Evolutionary conservation across 2,329 filamentous ascomycete species (phyloP), one percentile per base, ranked within the genome.

Genomic region (Venturia asperata): DNA sequence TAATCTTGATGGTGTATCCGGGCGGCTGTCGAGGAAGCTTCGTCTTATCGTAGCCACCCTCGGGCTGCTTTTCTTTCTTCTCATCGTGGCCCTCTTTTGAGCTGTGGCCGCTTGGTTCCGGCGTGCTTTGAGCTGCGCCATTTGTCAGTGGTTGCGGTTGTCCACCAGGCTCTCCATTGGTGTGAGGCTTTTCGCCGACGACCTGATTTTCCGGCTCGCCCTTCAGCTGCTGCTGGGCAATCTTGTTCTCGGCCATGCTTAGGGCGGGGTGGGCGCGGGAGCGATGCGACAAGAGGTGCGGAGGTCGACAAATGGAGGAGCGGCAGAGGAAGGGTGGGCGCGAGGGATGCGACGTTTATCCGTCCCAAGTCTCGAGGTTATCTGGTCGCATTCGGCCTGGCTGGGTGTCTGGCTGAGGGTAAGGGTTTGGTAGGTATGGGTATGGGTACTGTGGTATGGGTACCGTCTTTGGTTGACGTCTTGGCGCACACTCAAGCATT

Each of bases 1-100:
- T 92, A 77, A 97, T 88, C 73, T 87, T 89, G 68, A 97, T 74
- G 0, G 91, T 96, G 77, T 89, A 97, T 34, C 92, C 92, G 9
- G 87, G 86, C 10, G 88, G 87, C 5, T 85, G 86, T 70, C 83
- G 77, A 0, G 91, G 90, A 10, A 96, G 80, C 1, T 91, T 90
- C 0, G 91, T 96, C 43, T 79, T 75, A 75, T 96, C 92, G 74
- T 85, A 94, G 42, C 92, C 92, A 39, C 92, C 92, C 0, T 87
- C 83, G 0, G 90, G 90, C 56, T 75, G 75, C 68, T 73, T 64
- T 15, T 55, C 27, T 34, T 66, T 49, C 21, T 65, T 47, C 21
- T 47, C 34, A 3, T 65, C 42, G 3, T 64, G 17, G 11, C 34
- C 63, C 7, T 63, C 43, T 21, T 63, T 63, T 5, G 52, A 37